Percentiles rank a stretch among this genome's conserved stretches.
Evolutionary conservation across 306 rosid genomes (phyloP).

Genomic region (Adenanthera pavonina): DNA sequence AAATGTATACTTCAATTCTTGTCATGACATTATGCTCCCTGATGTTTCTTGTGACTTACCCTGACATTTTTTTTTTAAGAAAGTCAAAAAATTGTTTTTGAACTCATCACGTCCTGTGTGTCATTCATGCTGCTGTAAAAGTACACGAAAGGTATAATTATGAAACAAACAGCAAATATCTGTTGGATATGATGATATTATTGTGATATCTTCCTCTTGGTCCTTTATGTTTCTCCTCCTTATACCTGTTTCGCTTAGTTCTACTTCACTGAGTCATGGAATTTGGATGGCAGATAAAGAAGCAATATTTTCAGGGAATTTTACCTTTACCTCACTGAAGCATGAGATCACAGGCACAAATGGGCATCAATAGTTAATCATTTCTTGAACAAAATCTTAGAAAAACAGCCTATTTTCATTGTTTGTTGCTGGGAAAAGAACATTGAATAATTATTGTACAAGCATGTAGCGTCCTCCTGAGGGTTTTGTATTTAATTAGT

Average conservation of each 20-base stretch:
- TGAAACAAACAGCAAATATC: constrained; percentile 10
- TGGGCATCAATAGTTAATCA: constrained; percentile 39
- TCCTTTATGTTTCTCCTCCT: not conserved
- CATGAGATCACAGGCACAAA: constrained; percentile 40
- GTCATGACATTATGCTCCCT: constrained; percentile 24
- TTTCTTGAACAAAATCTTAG: constrained; percentile 19
- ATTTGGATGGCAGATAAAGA: constrained; percentile 77
- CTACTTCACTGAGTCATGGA: constrained; percentile 37
- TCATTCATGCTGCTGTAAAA: constrained; percentile 13
- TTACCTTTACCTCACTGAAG: constrained; percentile 74
- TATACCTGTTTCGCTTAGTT: not conserved
- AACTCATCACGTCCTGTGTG: constrained; percentile 12
- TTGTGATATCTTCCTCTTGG: not conserved
- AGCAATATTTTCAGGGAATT: constrained; percentile 80
- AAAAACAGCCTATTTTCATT: not conserved
- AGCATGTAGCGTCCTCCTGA: constrained; percentile 18
- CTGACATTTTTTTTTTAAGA: not conserved
- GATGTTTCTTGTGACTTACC: constrained; percentile 27
- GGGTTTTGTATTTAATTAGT: constrained; percentile 31
- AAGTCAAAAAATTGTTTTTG: not conserved
- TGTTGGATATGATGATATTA: not conserved
- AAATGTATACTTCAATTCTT: not conserved
- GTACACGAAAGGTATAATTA: constrained; percentile 16
- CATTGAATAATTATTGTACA: constrained; percentile 33
- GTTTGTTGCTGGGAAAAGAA: not conserved